These are phyloP conservation scores for Sugiyamaella valdiviana DNA, from an alignment of 805 yeast genomes.

Conservation along the genomic window DNA sequence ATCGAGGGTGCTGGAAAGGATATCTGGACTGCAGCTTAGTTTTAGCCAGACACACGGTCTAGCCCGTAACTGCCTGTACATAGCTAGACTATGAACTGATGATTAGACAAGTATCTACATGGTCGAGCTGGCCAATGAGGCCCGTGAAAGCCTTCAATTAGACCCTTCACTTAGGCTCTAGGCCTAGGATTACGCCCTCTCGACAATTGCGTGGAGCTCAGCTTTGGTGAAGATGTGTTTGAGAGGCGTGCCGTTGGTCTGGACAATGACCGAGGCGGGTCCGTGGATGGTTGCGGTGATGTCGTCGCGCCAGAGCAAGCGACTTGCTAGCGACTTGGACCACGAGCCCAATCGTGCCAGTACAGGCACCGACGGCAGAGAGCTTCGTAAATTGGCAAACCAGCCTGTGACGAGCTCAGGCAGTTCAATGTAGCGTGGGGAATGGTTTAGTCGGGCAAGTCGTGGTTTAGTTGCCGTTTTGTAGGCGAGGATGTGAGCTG, in stretches of 20 bases:
- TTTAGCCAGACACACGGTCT: neutral
- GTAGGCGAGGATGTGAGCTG: conserved; percentile 39
- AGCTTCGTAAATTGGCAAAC: conserved; percentile 4
- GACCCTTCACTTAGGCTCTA: neutral
- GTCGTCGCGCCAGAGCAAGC: conserved; percentile 27
- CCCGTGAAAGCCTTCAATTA: neutral
- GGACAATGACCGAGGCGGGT: conserved; percentile 28
- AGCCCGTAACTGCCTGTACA: neutral
- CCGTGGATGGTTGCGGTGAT: conserved; percentile 23
- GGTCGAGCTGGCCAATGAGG: neutral
- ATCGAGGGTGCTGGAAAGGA: conserved; percentile 57
- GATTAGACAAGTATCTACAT: neutral
- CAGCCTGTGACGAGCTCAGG: conserved; percentile 4
- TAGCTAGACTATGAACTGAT: neutral
- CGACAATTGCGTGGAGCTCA: conserved; percentile 19
- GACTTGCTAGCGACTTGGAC: conserved; percentile 12
- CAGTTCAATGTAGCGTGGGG: conserved; percentile 5
- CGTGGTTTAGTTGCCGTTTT: conserved; percentile 18
- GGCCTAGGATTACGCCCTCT: neutral
- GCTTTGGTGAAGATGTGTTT: conserved; percentile 23
- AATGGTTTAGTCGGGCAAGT: conserved; percentile 5
- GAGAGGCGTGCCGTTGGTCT: conserved; percentile 23
- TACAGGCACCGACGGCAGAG: conserved; percentile 2
- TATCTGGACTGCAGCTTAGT: conserved; percentile 47
- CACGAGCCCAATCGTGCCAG: neutral